phyloP scores from a whole-genome alignment of 2,329 filamentous ascomycete species.

The Chaetomium globosum region DNA sequence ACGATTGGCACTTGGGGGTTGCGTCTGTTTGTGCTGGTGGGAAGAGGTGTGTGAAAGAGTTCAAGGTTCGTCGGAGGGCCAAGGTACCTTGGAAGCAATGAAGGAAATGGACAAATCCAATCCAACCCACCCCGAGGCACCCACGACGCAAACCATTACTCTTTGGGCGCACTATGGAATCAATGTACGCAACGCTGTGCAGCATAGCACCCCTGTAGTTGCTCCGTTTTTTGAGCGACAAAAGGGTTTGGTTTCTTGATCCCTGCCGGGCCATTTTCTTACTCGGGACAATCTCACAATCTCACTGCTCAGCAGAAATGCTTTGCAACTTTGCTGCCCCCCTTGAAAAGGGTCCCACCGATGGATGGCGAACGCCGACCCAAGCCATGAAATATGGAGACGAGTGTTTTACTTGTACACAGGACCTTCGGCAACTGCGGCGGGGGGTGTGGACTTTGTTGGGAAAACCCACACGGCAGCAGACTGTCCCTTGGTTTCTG shows the following conservation, averaged over 20 bases:
- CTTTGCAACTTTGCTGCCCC: not conserved
- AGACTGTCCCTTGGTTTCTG: not conserved
- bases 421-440: slow-evolving; percentile 7
- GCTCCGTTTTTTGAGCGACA: slow-evolving; percentile 15
- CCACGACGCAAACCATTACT: slow-evolving; percentile 3
- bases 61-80: not conserved
- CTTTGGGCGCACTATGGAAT: slow-evolving; percentile 6
- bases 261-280: slow-evolving; percentile 14
- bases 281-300: slow-evolving; percentile 12
- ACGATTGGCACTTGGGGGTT: slow-evolving; percentile 1
- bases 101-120: not conserved
- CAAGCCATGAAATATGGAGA: slow-evolving; percentile 6
- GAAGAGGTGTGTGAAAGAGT: not conserved
- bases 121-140: not conserved
- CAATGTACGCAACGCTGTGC: slow-evolving; percentile 9
- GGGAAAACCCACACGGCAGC: not conserved
- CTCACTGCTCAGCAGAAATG: not conserved
- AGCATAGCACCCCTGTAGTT: slow-evolving; percentile 3
- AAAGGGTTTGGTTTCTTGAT: slow-evolving; percentile 2
- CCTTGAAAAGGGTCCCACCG: slow-evolving; percentile 14
- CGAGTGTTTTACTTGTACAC: slow-evolving; percentile 7
- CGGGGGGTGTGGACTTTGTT: not conserved
- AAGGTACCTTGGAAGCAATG: not conserved
- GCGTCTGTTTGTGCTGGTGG: not conserved
- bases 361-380: slow-evolving; percentile 13